A percentile compares a stretch with the other conserved stretches of the same genome.
phyloP scores from a whole-genome alignment of 768 basidiomycete genomes.

The Suillus hirtellus region DNA sequence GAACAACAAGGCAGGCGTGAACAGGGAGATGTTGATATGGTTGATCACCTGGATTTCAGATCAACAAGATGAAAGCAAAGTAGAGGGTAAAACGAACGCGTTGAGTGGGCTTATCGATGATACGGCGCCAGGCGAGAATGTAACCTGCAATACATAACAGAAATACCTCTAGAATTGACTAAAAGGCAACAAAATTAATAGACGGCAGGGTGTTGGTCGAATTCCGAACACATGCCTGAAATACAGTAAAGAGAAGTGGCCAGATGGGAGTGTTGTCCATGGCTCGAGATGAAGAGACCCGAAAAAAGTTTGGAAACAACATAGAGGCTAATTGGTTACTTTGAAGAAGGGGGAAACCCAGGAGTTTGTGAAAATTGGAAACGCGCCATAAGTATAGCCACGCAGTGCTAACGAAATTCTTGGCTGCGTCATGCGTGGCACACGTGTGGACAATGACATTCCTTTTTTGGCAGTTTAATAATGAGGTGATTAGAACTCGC shows the following conservation, averaged over 20 bases:
- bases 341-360: background rate
- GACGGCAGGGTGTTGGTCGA: background rate
- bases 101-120: slow-evolving; percentile 88
- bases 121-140: slow-evolving; percentile 71
- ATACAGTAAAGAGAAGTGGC: slow-evolving; percentile 29
- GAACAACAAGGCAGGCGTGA: slow-evolving; percentile 86
- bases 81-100: slow-evolving; percentile 53
- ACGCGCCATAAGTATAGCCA: no score
- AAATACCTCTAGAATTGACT: slow-evolving; percentile 92
- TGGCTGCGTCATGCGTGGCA: background rate
- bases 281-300: background rate
- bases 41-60: slow-evolving; percentile 55
- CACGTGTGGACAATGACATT: background rate
- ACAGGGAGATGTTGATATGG: slow-evolving; percentile 82
- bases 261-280: slow-evolving; percentile 11
- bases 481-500: background rate
- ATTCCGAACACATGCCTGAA: slow-evolving; percentile 23
- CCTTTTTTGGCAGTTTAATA: background rate
- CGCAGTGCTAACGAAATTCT: background rate
- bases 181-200: background rate
- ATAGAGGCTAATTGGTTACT: slow-evolving; percentile 11
- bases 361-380: background rate
- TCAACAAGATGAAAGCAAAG: background rate
- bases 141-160: slow-evolving; percentile 84
- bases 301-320: background rate